phyloP scores from a whole-genome alignment of 768 basidiomycete genomes.

The Lepiota brunneoincarnata region DNA sequence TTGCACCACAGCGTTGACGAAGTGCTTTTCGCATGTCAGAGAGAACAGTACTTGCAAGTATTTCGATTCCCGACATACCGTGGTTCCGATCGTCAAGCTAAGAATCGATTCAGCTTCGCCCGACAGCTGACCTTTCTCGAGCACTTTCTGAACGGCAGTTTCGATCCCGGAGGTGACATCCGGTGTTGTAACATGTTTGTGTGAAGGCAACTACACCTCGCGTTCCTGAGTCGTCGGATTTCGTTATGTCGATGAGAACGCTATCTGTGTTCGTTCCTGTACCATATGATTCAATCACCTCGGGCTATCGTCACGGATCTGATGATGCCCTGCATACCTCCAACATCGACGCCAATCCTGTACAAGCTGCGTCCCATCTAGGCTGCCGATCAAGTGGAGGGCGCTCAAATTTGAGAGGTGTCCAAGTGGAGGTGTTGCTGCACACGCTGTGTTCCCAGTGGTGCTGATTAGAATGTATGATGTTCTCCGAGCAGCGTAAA shows the following conservation, averaged over 20 bases:
- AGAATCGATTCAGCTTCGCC: slow-evolving; percentile 33
- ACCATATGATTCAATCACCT: not conserved
- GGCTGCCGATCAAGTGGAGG: not conserved
- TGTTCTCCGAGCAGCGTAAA: too few species aligned
- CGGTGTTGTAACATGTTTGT: slow-evolving; percentile 53
- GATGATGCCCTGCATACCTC: slow-evolving; percentile 17
- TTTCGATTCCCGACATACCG: slow-evolving; percentile 28
- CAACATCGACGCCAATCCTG: slow-evolving; percentile 32
- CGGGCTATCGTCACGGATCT: not conserved
- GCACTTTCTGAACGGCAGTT: slow-evolving; percentile 41
- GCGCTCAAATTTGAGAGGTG: not conserved
- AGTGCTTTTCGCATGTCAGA: slow-evolving; percentile 30
- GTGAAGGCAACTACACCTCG: slow-evolving; percentile 35
- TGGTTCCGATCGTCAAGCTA: slow-evolving; percentile 60
- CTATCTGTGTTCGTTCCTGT: slow-evolving; percentile 34
- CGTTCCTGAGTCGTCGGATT: slow-evolving; percentile 22
- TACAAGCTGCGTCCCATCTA: slow-evolving; percentile 12
- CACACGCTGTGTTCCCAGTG: not conserved
- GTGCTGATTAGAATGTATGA: not conserved
- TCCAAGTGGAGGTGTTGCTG: not conserved
- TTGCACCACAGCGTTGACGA: slow-evolving; percentile 62
- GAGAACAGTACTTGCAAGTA: not conserved
- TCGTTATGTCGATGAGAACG: slow-evolving; percentile 29
- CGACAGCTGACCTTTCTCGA: slow-evolving; percentile 34
- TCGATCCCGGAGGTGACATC: slow-evolving; percentile 62